These are phyloP conservation scores for Aureobasidium zeae DNA, from an alignment of 2,329 filamentous ascomycete species.

Conservation along the genomic window DNA sequence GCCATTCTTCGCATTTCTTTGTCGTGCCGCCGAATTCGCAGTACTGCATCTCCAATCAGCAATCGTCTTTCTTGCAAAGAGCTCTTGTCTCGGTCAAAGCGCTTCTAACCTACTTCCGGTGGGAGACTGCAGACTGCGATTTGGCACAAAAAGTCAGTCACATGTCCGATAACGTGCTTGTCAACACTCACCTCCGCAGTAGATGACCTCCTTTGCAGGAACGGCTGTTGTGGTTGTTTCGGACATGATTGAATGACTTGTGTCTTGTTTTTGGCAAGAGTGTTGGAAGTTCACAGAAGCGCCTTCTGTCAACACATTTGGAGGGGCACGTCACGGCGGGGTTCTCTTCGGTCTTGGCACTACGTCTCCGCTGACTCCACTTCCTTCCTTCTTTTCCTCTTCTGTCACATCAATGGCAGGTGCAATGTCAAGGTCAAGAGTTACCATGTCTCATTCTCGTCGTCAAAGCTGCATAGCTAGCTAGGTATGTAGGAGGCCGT, in stretches of 20 bases:
- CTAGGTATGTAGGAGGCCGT: constrained; percentile 11
- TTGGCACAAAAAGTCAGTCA: too few relatives aligned
- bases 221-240: constrained; percentile 24
- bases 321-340: constrained; percentile 8
- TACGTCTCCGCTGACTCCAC: constrained; percentile 4
- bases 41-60: constrained; percentile 51
- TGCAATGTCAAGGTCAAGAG: neutral
- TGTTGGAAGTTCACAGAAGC: neutral
- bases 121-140: constrained; percentile 53
- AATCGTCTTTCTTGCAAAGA: constrained; percentile 17
- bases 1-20: constrained; percentile 97
- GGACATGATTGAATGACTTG: constrained; percentile 23
- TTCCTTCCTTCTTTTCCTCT: neutral
- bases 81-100: constrained; percentile 1
- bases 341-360: constrained; percentile 3
- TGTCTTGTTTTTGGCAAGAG: too few relatives aligned
- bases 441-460: constrained; percentile 13
- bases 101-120: constrained; percentile 51
- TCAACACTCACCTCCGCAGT: constrained; percentile 49
- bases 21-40: constrained; percentile 96
- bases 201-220: constrained; percentile 46
- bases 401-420: neutral
- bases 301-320: neutral
- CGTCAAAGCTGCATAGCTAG: constrained; percentile 12
- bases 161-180: too few relatives aligned